Base-by-base conservation (phyloP, 140 eudicot genomes). In the Stevia rebaudiana region DNA sequence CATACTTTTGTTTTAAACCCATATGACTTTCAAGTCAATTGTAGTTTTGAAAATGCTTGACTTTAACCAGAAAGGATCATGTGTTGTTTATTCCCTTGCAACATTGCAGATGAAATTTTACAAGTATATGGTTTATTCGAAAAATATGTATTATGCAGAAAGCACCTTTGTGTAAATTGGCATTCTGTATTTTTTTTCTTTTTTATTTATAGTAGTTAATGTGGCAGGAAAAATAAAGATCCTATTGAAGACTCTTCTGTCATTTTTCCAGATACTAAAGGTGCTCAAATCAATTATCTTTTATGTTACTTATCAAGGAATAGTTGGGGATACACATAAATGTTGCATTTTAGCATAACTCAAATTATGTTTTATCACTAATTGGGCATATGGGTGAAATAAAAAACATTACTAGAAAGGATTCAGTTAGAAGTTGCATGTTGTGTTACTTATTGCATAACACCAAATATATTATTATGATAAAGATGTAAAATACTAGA, bases 171-270 rank as follows among this genome's bases (percentile, higher is more conserved):
- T 43, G 49, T 67, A 53, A 5, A 21, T 5, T 18, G 36, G 39
- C 39, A 33, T 57, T 13, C 11, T 33, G 11, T 41, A 19, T 69
- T 2, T 30, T 22, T 21, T 50, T 19, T 28, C 4, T 33, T 48
- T 48, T 13, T 17, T 63, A 72, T 54, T 64, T 33, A 64, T n/a
- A 28, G 42, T 43, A 19, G 33, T 44, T 64, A 56, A 57, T 46
- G 67, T 73, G 78, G 72, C 68, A 78, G 81, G 81, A 58, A 75
- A 67, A 22, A 13, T 50, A 75, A 71, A 83, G 78, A 70, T 69
- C 71, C 66, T 49, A 48, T 69, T 52, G 81, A 70, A 61, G 80
- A 78, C 40, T 50, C 40, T 21, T 55, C 80, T 64, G 49, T 65
- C 52, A 51, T 52, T 70, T 40, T 18, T 62, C 64, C 33, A 21